These are phyloP conservation scores for Oryza glaberrima DNA, from an alignment of 176 grass and related monocot species.

Conservation along the genomic window DNA sequence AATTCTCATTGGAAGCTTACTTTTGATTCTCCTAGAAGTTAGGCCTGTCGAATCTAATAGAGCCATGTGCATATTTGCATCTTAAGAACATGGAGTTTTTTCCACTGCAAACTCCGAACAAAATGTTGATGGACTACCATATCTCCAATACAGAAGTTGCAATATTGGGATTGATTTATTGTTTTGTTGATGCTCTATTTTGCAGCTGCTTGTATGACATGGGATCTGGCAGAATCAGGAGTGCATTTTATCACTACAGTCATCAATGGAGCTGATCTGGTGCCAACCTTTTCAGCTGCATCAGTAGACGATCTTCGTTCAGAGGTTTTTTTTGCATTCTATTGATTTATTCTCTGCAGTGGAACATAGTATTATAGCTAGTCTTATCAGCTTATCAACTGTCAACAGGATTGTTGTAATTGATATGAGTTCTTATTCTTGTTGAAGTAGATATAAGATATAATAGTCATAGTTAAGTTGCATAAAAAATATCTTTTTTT, in stretches of 20 bases:
- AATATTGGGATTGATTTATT: slow-evolving; percentile 15
- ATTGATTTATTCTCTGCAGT: background rate
- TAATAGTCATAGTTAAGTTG: background rate
- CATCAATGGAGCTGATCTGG: slow-evolving; percentile 96
- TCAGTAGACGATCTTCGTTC: slow-evolving; percentile 93
- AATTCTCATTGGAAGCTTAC: background rate
- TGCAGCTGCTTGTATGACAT: slow-evolving; percentile 98
- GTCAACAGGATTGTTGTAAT: background rate
- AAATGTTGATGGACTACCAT: background rate
- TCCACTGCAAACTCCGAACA: background rate
- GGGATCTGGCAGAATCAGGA: slow-evolving; percentile 96
- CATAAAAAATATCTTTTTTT: background rate
- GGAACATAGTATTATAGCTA: background rate
- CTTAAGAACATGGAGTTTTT: background rate
- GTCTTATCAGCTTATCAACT: background rate
- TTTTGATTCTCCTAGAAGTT: background rate
- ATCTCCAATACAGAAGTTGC: background rate
- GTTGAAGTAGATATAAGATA: background rate
- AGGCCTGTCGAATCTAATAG: slow-evolving; percentile 4
- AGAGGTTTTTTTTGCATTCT: slow-evolving; percentile 60
- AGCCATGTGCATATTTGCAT: background rate
- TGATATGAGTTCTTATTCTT: background rate
- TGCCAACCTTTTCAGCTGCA: slow-evolving; percentile 92
- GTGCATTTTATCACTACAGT: slow-evolving; percentile 90
- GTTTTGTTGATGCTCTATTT: slow-evolving; percentile 27